Base-by-base conservation (phyloP, 805 yeast genomes). In the Saccharomyces jurei region DNA sequence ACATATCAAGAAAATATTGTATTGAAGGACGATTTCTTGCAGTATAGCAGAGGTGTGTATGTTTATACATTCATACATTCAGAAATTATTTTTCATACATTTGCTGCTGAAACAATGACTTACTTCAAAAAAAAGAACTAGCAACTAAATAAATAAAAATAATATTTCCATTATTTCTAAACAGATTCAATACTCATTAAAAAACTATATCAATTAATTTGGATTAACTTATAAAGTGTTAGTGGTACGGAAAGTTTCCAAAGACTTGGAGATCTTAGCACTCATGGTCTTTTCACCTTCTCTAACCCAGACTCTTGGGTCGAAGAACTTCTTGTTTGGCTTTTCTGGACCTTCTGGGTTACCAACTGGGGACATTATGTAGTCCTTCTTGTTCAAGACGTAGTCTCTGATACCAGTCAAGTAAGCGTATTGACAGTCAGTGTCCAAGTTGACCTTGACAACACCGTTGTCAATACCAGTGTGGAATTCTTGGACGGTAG, bases 251-350 rank as follows among this genome's bases (percentile, higher is more conserved):
- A 94, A 94, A 72, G 88, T 79, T 52, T 76, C 79, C 74, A 94
- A 81, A 69, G 96, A 95, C 74, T 83, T 86, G 59, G 87, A 65
- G 70, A 94, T 81, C 85, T 97, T 89, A 65, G 75, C 77, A 64
- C 84, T 65, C 97, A 94, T 92, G 72, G 97, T 90, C 90, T 90
- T 90, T 83, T 94, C 99, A 83, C 99, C 98, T 81, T 92, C 98
- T 84, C 98, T 91, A 65, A 94, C 97, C 99, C 99, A 94, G 77
- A 91, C 98, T 86, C 99, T 92, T 80, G 99, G 99, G 81, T 94
- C 99, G 74, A 89, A 94, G 89, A 79, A 90, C 82, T 94, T 94
- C 91, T 94, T 94, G 92, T 94, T 94, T 80, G 99, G 99, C 83
- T 89, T 88, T 79, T 94, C 98, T 55, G 80, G 92, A 77, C 98